A percentile compares a stretch with the other conserved stretches of the same genome.
Conservation (phyloP, 2,329 filamentous ascomycete genomes). For the Ploettnerulaceae sp. region DNA sequence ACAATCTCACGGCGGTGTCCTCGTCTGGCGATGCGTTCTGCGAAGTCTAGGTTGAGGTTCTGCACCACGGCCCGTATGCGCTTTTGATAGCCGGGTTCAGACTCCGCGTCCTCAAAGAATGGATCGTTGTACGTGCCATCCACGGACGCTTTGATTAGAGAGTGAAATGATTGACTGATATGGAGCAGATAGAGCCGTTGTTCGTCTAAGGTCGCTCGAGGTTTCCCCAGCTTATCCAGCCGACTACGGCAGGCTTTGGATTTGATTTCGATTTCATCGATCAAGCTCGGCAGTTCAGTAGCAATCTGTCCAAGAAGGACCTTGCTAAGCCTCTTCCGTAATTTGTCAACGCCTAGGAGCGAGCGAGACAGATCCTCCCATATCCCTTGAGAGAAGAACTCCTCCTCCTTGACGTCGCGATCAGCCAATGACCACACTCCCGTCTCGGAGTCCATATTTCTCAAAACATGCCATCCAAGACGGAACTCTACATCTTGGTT, state of each 20-base stretch:
- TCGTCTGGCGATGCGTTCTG: slow-evolving; percentile 37
- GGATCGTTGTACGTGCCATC: slow-evolving; percentile 47
- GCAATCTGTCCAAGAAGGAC: slow-evolving; percentile 46
- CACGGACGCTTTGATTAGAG: slow-evolving; percentile 42
- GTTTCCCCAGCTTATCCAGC: slow-evolving; percentile 45
- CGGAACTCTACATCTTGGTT: slow-evolving; percentile 44
- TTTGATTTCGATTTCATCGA: slow-evolving; percentile 39
- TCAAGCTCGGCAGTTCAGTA: slow-evolving; percentile 42
- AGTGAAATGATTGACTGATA: slow-evolving; percentile 42
- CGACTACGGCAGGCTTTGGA: slow-evolving; percentile 34
- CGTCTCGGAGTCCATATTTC: slow-evolving; percentile 42
- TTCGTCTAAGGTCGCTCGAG: slow-evolving; percentile 42
- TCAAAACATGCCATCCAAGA: slow-evolving; percentile 51
- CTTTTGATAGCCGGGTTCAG: slow-evolving; percentile 35
- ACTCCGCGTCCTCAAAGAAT: slow-evolving; percentile 44
- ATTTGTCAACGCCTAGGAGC: slow-evolving; percentile 46
- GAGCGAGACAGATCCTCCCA: slow-evolving; percentile 38
- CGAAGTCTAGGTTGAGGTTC: slow-evolving; percentile 44
- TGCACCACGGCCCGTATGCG: slow-evolving; percentile 52
- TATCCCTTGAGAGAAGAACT: slow-evolving; percentile 41
- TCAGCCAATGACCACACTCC: slow-evolving; percentile 30
- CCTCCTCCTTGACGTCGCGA: slow-evolving; percentile 38
- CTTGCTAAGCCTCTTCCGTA: slow-evolving; percentile 45
- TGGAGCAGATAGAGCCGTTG: slow-evolving; percentile 46
- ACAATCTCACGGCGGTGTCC: slow-evolving; percentile 41